phyloP scores from a whole-genome alignment of 169 alveolate genomes.

The Plasmodium malariae region DNA sequence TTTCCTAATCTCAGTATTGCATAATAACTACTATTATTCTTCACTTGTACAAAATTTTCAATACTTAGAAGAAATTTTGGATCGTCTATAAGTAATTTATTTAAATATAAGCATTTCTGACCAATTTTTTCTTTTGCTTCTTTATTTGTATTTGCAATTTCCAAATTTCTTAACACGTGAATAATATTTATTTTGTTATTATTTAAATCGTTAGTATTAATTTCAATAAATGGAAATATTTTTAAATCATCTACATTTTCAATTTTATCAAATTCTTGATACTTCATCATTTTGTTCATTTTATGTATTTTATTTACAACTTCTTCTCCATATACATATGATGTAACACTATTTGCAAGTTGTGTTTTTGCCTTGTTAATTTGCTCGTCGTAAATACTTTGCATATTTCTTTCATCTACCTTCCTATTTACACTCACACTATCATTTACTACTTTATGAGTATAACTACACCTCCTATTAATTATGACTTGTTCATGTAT shows the following conservation, averaged over 20 bases:
- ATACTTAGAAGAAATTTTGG: slow-evolving; percentile 13
- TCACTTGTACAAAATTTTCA: background rate
- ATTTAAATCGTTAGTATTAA: background rate
- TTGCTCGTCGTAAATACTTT: background rate
- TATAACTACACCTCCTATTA: background rate
- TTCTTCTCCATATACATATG: slow-evolving; percentile 44
- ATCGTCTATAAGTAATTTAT: background rate
- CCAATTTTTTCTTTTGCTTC: slow-evolving; percentile 53
- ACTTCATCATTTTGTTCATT: slow-evolving; percentile 29
- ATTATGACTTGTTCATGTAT: background rate
- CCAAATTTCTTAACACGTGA: slow-evolving; percentile 13
- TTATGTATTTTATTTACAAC: slow-evolving; percentile 29
- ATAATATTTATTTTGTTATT: slow-evolving; percentile 24
- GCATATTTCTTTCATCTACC: background rate
- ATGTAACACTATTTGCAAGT: slow-evolving; percentile 59
- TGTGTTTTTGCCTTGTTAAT: slow-evolving; percentile 61
- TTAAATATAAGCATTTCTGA: slow-evolving; percentile 33
- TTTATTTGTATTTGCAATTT: slow-evolving; percentile 42
- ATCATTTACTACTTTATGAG: background rate
- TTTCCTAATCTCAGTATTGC: slow-evolving; percentile 38
- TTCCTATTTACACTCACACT: background rate
- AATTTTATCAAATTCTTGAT: slow-evolving; percentile 3
- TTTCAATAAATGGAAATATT: slow-evolving; percentile 42
- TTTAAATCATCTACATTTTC: slow-evolving; percentile 24
- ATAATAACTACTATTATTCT: slow-evolving; percentile 3